Base-by-base conservation (phyloP, 352 stramenopile genomes). In the Phytophthora hybrid region DNA sequence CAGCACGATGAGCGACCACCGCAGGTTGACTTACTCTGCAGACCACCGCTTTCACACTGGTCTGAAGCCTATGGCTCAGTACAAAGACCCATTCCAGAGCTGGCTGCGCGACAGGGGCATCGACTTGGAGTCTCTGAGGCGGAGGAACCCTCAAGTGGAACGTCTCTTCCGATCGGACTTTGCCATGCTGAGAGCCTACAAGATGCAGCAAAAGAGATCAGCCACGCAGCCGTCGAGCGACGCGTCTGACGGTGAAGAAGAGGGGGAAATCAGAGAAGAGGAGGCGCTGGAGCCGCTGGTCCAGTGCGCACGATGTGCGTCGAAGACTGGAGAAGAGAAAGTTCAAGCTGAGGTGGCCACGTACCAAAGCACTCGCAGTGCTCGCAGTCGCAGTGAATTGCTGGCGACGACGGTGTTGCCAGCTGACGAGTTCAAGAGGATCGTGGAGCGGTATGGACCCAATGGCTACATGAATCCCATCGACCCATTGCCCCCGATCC, bases 331-430 rank as follows among this genome's bases (percentile, higher is more conserved):
- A 5, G 39, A 47, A 16, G 39, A 6, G 14, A n/a, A 9, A 47
- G 39, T 8, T 53, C n/a, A 3, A 5, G n/a, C 46, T 53, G 46
- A 29, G 8, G 18, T 26, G 46, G 9, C 9, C 9, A 26, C 8
- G 10, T 53, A 26, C 19, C 16, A 49, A 11, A 18, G 34, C 5
- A 59, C 16, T 55, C 51, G 62, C 14, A 54, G 34, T 37, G 52
- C 16, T 55, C 51, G 62, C 14, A 54, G 34, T 37, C 52, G 16
- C 18, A 21, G 26, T 14, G 52, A 69, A 9, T 13, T 69, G 16
- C 39, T 69, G 11, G 26, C 37, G 18, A 63, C 63, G 8, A 4
- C 23, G 31, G 29, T 57, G 3, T 11, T 69, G 16, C 52, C 52
- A 21, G 37, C 37, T 3, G 39, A 63, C 7, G 23, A 37, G 4